Base-by-base conservation (phyloP, 2,329 filamentous ascomycete species). In the Ophiobolus disseminans region DNA sequence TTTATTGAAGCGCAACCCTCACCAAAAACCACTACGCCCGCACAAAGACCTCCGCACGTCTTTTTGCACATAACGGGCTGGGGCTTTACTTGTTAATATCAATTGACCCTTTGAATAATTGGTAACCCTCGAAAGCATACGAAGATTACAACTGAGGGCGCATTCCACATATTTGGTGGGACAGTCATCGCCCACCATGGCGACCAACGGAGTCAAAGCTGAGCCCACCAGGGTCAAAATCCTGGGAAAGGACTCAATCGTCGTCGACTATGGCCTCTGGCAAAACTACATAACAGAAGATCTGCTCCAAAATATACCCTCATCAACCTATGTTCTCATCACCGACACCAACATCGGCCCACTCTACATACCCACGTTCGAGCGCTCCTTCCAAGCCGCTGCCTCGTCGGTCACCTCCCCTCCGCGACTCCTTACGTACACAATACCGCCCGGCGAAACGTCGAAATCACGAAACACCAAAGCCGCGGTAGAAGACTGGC, bases 401-500 rank as follows among this genome's bases (percentile, higher is more conserved):
- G 69, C 74, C 19, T 75, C 79, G 36, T 76, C 68, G 52, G 65
- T 80, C 40, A 69, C 69, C 7, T 62, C 74, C 23, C 53, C 76
- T 45, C 82, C 86, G 7, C 86, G 92, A 32, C 84, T 99, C 21
- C 84, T 99, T 55, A 89, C 89, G 38, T 94, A 96, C 54, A 91
- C 95, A 61, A 91, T 96, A 51, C 86, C 91, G 2, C 94, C 94
- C 0, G 94, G 94, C 50, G 94, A 99, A 78, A 90, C 86, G 50
- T 96, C 92, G 43, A 99, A 99, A 76, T 90, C 90, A 60, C 85
- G 94, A 57, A 87, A 91, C 72, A 97, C 92, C 42, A 97, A 97
- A 76, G 92, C 89, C 36, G 89, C 93, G 63, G 92, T 99, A 43
- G 94, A 99, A 74, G 94, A 99, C 75, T 99, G 94, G 94, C 88